phyloP scores from a whole-genome alignment of 768 basidiomycete genomes.

The Tylopilus sp. region DNA sequence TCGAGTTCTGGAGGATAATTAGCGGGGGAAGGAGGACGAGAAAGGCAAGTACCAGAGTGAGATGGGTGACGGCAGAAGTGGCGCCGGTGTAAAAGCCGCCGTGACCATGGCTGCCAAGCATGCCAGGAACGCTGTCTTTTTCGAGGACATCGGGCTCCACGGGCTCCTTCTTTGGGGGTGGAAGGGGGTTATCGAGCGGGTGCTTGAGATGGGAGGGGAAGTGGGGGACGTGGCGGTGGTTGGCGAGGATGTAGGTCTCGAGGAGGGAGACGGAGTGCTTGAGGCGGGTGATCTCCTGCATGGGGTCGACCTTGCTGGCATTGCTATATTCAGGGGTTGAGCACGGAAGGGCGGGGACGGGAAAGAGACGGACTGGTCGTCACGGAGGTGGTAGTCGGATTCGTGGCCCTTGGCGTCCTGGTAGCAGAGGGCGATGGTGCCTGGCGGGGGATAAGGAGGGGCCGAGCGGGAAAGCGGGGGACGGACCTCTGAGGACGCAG shows the following conservation, averaged over 20 bases:
- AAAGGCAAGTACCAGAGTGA: slow-evolving; percentile 48
- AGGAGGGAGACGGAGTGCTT: slow-evolving; percentile 41
- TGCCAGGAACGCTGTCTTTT: slow-evolving; percentile 53
- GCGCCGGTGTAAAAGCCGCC: slow-evolving; percentile 78
- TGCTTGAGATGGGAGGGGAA: slow-evolving; percentile 29
- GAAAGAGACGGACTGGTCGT: slow-evolving; percentile 39
- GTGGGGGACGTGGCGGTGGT: slow-evolving; percentile 23
- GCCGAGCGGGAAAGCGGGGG: background rate
- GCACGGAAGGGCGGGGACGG: slow-evolving; percentile 35
- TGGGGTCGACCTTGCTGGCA: slow-evolving; percentile 35
- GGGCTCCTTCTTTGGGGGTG: slow-evolving; percentile 52
- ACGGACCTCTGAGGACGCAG: slow-evolving; percentile 75
- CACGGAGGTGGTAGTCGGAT: slow-evolving; percentile 48
- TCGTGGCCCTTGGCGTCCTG: slow-evolving; percentile 70
- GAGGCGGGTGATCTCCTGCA: slow-evolving; percentile 39
- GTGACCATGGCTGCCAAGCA: slow-evolving; percentile 61
- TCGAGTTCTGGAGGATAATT: slow-evolving; percentile 35
- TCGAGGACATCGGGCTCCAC: slow-evolving; percentile 46
- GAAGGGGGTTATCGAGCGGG: slow-evolving; percentile 25
- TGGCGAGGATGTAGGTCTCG: slow-evolving; percentile 34
- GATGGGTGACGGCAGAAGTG: slow-evolving; percentile 69
- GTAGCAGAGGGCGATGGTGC: slow-evolving; percentile 79
- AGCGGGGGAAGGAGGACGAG: slow-evolving; percentile 14
- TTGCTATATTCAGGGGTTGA: slow-evolving; percentile 27
- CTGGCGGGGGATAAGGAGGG: slow-evolving; percentile 36